Base-by-base conservation (phyloP, 2,329 filamentous ascomycete genomes). In the Magnaporthales sp. region DNA sequence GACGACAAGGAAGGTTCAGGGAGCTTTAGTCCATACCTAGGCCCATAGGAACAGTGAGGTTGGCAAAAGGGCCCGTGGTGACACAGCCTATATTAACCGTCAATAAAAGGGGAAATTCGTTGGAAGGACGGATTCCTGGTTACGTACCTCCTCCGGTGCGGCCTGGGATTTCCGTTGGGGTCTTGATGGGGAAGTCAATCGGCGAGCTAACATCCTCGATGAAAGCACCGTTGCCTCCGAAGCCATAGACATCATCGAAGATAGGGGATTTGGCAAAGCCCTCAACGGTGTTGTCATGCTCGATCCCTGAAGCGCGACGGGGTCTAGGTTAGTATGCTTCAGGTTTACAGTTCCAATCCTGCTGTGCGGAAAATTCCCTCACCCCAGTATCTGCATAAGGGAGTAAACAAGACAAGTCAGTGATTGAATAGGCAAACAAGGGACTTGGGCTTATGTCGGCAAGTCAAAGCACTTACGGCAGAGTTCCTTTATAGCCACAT, bases 171-270 rank as follows among this genome's bases (percentile, higher is more conserved):
- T 27, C 24, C 9, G 38, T 27, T 2, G 62, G 62, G 2, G 38
- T 22, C 22, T 64, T 38, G 24, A 58, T 26, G 62, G 32, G 32
- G 32, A 64, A 51, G 13, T 58, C 54, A 2, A 58, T 58, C 10
- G 10, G 24, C 22, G 62, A 26, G 24, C 31, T 46, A 1, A 64
- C 62, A 15, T 46, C 62, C 22, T 64, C 62, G 46, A 56, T 51
- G 63, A 29, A 56, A n/a, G 29, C 63, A 24, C 63, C 63, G 63
- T 58, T 65, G 63, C 63, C 63, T 2, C 63, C 63, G 19, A 65
- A 58, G 27, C 63, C 63, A 46, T 54, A 56, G 2, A 30, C 63
- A 10, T 46, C 6, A 46, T 56, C 26, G 13, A 46, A 65, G 63
- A 65, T 58, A 22, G 62, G 30, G 9, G 62, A 64, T 24, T 64